Base-by-base conservation (phyloP, 345 rosid genomes). In the Aurinia saxatilis region DNA sequence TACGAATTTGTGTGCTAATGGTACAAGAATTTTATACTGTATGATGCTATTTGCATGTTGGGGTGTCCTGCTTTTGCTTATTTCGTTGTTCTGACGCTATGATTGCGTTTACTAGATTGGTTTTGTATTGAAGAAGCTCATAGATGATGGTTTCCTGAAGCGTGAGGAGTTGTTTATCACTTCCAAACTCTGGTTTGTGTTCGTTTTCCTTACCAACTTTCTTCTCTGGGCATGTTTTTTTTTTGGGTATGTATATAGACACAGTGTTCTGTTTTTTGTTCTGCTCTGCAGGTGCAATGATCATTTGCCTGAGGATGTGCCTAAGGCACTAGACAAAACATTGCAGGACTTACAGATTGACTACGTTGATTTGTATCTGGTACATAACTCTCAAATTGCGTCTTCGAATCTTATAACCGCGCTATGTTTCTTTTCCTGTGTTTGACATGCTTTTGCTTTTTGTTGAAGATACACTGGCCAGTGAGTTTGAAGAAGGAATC, bases 401-500 rank as follows among this genome's bases (percentile, higher is more conserved):
- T n/a, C 12, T 65, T 41, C 12, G 14, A 15, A 15, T n/a, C 7
- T 57, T 66, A 10, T 58, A 5, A 21, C 36, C 16, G 13, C n/a
- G 1, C 1, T 23, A 5, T 23, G 27, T 23, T 3, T 23, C 27
- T 21, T 21, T 21, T 5, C 5, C 27, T 23, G 27, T 23, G n/a
- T 21, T 15, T 59, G 21, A 39, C 41, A 13, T 50, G 12, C 7
- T 18, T 63, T n/a, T 36, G 10, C 10, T 64, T 53, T 52, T 29
- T 52, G 3, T 52, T 61, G 41, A 36, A 87, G 95, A 73, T 87
- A 13, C 90, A 78, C 50, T 84, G 89, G 89, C 95, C 95, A 2
- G 84, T 50, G 57, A 77, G 84, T 44, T 53, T 80, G 73, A 85
- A 80, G 70, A 75, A 63, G 65, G 91, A 78, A 7, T 66, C 84